These are phyloP conservation scores for Gamsiella multidivaricata DNA, from an alignment of 192 early-diverging fungal genomes.

Conservation along the genomic window DNA sequence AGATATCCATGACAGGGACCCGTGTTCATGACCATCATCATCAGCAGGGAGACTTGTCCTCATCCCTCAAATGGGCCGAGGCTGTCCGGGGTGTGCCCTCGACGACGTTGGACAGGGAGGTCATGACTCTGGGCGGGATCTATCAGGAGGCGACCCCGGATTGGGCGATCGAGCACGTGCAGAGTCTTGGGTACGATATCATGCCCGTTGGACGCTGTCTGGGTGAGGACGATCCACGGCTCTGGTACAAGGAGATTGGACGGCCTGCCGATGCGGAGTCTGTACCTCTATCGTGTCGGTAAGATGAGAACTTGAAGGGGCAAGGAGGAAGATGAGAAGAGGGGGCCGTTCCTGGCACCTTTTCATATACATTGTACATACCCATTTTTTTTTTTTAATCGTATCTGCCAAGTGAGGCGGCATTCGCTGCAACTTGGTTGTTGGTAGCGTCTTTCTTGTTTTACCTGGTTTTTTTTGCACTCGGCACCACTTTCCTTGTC, in stretches of 20 bases:
- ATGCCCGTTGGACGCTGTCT: constrained; percentile 40
- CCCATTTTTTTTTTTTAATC: neutral
- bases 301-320: no score
- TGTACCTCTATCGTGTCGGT: constrained; percentile 11
- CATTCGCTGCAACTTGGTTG: no score
- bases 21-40: neutral
- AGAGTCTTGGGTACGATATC: constrained; percentile 32
- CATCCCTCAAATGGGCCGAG: constrained; percentile 36
- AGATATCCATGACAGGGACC: neutral
- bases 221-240: constrained; percentile 35
- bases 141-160: constrained; percentile 45
- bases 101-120: constrained; percentile 17
- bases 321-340: neutral
- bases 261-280: constrained; percentile 4
- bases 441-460: no score
- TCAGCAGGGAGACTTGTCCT: neutral
- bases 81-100: constrained; percentile 33
- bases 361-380: neutral
- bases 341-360: neutral
- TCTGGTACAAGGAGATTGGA: constrained; percentile 45
- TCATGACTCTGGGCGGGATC: constrained; percentile 37
- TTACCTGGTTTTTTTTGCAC: no score
- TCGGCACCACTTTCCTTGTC: neutral
- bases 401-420: no score
- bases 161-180: constrained; percentile 46